phyloP scores from a whole-genome alignment of 805 yeast genomes.

The Lipomyces starkeyi region DNA sequence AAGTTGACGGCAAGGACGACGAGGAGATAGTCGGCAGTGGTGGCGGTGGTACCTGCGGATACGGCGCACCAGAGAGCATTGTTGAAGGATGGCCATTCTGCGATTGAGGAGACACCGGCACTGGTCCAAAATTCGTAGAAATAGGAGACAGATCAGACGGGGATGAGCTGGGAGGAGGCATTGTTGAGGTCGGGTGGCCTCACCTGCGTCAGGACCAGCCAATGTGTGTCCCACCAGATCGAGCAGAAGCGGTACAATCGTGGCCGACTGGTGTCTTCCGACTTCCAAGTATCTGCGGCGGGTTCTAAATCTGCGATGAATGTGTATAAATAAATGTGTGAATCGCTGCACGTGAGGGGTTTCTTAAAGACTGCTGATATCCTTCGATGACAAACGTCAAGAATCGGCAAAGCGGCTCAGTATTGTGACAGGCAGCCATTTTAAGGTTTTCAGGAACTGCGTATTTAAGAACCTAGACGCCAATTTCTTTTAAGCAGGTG shows the following conservation, averaged over 20 bases:
- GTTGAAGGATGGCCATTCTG: not conserved
- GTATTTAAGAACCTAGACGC: too few species aligned
- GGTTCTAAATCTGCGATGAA: not conserved
- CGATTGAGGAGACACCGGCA: not conserved
- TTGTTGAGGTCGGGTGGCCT: not conserved
- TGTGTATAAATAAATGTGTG: not conserved
- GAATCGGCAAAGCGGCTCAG: not conserved
- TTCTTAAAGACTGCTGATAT: not conserved
- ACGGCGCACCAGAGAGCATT: not conserved
- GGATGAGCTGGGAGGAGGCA: not conserved
- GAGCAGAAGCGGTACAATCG: not conserved
- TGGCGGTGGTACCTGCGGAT: not conserved
- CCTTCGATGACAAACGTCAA: not conserved
- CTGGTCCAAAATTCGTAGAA: not conserved
- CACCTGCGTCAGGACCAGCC: not conserved
- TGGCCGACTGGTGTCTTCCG: not conserved
- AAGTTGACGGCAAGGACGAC: slow-evolving; percentile 16
- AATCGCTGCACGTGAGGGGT: not conserved
- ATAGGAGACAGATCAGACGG: not conserved
- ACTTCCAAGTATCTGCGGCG: not conserved
- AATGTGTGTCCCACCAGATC: not conserved
- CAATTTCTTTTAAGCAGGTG: too few species aligned
- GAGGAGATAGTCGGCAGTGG: slow-evolving; percentile 3
- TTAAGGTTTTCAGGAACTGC: not conserved
- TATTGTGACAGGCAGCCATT: not conserved